Evolutionary conservation across 352 stramenopile genomes (phyloP), one percentile per base, ranked within the genome.

Genomic region (Phytophthora hybrid): DNA sequence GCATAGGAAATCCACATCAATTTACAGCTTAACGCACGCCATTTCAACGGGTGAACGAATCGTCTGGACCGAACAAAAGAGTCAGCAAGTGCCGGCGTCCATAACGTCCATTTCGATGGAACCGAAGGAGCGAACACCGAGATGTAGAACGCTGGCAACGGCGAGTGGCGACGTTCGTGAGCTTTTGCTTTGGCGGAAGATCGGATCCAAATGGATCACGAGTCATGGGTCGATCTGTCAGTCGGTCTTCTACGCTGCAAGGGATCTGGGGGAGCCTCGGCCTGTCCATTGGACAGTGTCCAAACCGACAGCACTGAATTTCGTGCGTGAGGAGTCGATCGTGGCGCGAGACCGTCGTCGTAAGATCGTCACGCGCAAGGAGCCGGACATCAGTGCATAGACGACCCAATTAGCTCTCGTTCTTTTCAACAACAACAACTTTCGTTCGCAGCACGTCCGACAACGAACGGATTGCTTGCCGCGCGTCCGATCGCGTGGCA

Each of bases 351-450:
- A 60, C 53, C 47, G 19, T 31, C 37, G 60, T 78, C 60, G 71
- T 78, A 63, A 37, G 55, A 68, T 78, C 66, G 71, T 19, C n/a
- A 34, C 51, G 69, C 26, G 55, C 69, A 76, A 49, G 67, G 23
- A 66, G 59, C 26, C 59, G 60, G 54, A 55, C 37, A 26, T 0
- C 10, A 8, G 37, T 4, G 55, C 59, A 70, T 47, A 55, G 55
- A 31, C 26, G 18, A 49, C n/a, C 5, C 37, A 9, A 1, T 5
- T 11, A 18, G 3, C 64, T 64, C 68, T 32, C 64, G 52, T 46
- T 77, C 41, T 51, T 2, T 67, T 67, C 11, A 59, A 34, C 19
- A 11, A 18, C 3, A 19, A 4, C 10, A 26, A 60, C 39, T 67
- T 72, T 71, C 57, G 46, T 66, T 67, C 61, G 68, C 44, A 70